Conservation (phyloP, 495 filamentous ascomycete genomes). For the Hamigera avellanea region DNA sequence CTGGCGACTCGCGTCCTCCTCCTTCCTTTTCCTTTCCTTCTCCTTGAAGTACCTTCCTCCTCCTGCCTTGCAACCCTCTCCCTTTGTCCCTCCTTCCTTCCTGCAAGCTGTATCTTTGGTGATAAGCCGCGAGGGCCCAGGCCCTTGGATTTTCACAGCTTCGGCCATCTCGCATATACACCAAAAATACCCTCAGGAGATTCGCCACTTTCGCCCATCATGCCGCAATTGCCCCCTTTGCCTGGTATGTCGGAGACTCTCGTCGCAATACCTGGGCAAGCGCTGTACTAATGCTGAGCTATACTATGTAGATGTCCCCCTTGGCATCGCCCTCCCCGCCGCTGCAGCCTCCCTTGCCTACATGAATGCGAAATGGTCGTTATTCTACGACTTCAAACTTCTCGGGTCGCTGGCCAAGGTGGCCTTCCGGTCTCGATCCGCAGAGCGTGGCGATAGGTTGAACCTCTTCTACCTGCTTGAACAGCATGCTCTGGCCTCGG, state of each 20-base stretch:
- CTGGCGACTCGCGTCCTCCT: too few species aligned
- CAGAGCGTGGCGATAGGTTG: conserved; percentile 44
- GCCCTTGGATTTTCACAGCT: too few species aligned
- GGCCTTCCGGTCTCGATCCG: conserved; percentile 23
- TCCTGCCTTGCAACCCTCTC: too few species aligned
- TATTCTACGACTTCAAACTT: conserved; percentile 54
- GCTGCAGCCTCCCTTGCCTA: conserved; percentile 64
- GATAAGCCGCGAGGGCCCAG: too few species aligned
- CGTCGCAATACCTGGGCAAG: background rate
- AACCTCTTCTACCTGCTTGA: conserved; percentile 80
- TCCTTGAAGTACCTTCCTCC: too few species aligned
- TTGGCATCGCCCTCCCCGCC: conserved; percentile 49
- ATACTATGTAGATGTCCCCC: conserved; percentile 31
- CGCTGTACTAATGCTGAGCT: too few species aligned
- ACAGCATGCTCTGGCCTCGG: conserved; percentile 44
- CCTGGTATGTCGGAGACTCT: conserved; percentile 5
- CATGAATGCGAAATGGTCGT: conserved; percentile 58
- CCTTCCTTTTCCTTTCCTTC: too few species aligned
- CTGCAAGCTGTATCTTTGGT: too few species aligned
- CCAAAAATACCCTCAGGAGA: background rate
- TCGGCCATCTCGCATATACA: too few species aligned
- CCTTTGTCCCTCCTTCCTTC: too few species aligned
- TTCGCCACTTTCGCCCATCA: background rate
- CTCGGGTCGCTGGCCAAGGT: conserved; percentile 38
- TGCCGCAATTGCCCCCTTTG: conserved; percentile 6